phyloP scores from a whole-genome alignment of 352 stramenopile genomes.

The Pythium dissimile region DNA sequence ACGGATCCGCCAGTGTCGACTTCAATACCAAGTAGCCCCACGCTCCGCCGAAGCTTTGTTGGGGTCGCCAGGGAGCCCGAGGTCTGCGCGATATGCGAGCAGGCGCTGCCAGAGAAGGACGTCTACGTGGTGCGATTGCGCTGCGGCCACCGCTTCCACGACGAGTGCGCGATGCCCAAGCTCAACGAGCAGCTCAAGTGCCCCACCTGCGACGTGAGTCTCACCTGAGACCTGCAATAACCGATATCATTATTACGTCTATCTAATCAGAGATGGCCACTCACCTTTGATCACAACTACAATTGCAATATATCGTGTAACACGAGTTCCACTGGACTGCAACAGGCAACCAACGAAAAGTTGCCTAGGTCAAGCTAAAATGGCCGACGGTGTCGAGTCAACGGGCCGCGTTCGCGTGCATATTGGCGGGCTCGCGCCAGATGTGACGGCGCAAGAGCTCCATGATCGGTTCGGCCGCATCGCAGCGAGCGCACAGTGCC shows the following conservation, averaged over 20 bases:
- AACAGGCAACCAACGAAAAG: background rate
- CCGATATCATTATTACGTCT: too few species aligned
- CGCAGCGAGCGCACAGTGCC: conserved; percentile 24
- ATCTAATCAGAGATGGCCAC: too few species aligned
- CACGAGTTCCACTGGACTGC: background rate
- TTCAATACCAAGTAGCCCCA: background rate
- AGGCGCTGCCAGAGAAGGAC: conserved; percentile 11
- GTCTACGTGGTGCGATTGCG: conserved; percentile 36
- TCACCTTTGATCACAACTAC: background rate
- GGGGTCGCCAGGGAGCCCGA: background rate
- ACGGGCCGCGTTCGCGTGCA: conserved; percentile 43
- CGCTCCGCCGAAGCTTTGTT: background rate
- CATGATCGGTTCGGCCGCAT: conserved; percentile 61
- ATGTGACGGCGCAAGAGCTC: conserved; percentile 47
- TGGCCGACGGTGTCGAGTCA: background rate
- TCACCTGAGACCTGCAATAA: conserved; percentile 3
- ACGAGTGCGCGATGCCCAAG: conserved; percentile 59
- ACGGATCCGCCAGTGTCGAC: background rate
- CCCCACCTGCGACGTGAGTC: conserved; percentile 36
- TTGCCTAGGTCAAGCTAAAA: background rate
- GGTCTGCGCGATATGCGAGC: conserved; percentile 5
- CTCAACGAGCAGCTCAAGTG: conserved; percentile 56
- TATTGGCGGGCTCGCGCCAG: conserved; percentile 50
- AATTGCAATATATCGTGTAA: background rate
- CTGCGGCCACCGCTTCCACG: conserved; percentile 69